Evolutionary conservation across 441 rosid species (phyloP), one percentile per base, ranked within the genome.

Genomic region (Erodium trifolium): DNA sequence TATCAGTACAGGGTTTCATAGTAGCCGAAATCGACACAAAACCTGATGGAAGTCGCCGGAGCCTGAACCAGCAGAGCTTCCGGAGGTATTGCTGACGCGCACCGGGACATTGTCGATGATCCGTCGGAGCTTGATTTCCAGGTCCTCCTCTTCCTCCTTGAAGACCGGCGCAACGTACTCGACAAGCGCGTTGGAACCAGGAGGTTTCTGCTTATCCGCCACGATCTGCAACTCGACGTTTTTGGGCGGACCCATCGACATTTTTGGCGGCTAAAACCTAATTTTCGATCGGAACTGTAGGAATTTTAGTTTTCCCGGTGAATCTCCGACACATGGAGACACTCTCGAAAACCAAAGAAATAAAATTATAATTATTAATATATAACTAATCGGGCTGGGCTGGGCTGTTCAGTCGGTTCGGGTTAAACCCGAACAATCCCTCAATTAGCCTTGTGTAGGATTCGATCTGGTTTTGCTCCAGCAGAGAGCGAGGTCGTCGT

Each of bases 11-110:
- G 27, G 27, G 27, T 23, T 23, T 23, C 27, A 23, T 23, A 23
- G 27, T 23, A 23, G 27, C 37, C 0, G 34, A 68, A 37, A 3
- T 4, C 6, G 17, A 67, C 3, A 63, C 35, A 43, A 10, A 68
- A 89, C 99, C 95, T 91, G 99, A 68, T 93, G 97, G 67, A 93
- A 93, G 75, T 91, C 97, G 7, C 95, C 93, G 67, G 96, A 93
- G 66, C 96, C 97, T n/a, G 96, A 88, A 78, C 99, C 96, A 2
- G 97, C 99, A 8, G 97, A 93, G 79, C 99, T 93, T n/a, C 97
- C 96, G 0, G 99, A 93, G 60, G 99, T 88, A 66, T 91, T 93
- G 53, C 86, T 89, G 71, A 93, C 97, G 18, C 97, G 88, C 57
- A 93, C 97, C 0, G 99, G 98, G 0, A 93, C 99, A 71, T 93